A percentile compares a stretch with the other conserved stretches of the same genome.
Conservation (phyloP, 1,139 yeast genomes). For the Blastobotrys capitulatus region DNA sequence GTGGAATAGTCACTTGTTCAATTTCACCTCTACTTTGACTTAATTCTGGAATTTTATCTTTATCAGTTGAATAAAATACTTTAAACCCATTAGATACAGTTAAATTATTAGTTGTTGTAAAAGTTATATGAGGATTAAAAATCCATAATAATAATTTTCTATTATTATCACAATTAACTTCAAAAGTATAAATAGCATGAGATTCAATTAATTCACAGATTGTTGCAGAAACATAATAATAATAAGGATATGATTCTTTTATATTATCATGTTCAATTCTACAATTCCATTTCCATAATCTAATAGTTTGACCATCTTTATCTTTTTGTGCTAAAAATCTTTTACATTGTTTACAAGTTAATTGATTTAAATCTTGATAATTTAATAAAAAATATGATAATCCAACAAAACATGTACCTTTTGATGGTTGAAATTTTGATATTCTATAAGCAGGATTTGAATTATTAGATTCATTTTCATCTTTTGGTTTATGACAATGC, state of each 20-base stretch:
- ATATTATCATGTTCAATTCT: slow-evolving; percentile 22
- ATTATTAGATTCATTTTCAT: slow-evolving; percentile 26
- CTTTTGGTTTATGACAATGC: slow-evolving; percentile 90
- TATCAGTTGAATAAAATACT: slow-evolving; percentile 36
- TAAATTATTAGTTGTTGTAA: slow-evolving; percentile 28
- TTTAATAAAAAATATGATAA: slow-evolving; percentile 49
- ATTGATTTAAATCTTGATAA: slow-evolving; percentile 22
- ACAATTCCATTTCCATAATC: slow-evolving; percentile 60
- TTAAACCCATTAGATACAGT: slow-evolving; percentile 36
- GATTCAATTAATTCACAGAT: slow-evolving; percentile 30
- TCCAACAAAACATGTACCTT: slow-evolving; percentile 48
- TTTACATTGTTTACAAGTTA: slow-evolving; percentile 16
- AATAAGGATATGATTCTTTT: slow-evolving; percentile 22
- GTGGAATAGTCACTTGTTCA: slow-evolving; percentile 36
- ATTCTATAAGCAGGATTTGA: slow-evolving; percentile 25
- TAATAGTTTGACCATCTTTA: slow-evolving; percentile 25
- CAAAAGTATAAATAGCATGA: slow-evolving; percentile 34
- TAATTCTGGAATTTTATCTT: slow-evolving; percentile 23
- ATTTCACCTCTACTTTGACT: slow-evolving; percentile 35
- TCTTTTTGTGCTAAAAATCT: slow-evolving; percentile 18
- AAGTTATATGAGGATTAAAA: slow-evolving; percentile 45
- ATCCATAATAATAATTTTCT: slow-evolving; percentile 46
- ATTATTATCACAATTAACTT: slow-evolving; percentile 15
- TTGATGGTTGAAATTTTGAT: slow-evolving; percentile 42
- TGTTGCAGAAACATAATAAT: slow-evolving; percentile 24